Base-by-base conservation (phyloP, 2,329 filamentous ascomycete genomes). In the Sporothrix curviconia region DNA sequence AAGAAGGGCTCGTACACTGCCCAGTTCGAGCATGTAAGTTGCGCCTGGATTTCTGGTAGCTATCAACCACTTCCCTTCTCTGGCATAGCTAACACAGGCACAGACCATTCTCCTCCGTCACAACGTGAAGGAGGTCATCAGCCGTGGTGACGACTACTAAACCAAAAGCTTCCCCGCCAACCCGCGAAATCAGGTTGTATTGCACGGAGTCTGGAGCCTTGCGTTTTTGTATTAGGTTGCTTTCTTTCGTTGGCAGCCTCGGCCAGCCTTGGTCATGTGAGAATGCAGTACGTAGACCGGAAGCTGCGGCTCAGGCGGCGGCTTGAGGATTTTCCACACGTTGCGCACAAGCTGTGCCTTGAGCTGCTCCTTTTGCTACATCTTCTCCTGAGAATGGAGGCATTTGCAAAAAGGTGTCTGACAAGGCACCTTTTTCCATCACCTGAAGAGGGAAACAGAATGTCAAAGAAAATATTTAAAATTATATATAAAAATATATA, bases 1-100 rank as follows among this genome's bases (percentile, higher is more conserved):
- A 85, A 92, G 74, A 95, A 95, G 80, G 92, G 92, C 59, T 95
- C 89, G 25, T 96, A 95, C 72, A 95, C 91, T 25, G 92, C 92
- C 62, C 92, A 96, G 71, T 95, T 85, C 69, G 92, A 96, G 78
- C 92, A 96, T 76, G 91, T 95, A 75, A 81, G 88, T 82, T n/a
- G 2, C 14, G 28, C 7, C 2, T 5, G 3, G n/a, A n/a, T 11
- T 44, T 12, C 2, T 14, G 22, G n/a, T n/a, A n/a, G n/a, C n/a
- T n/a, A n/a, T n/a, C n/a, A n/a, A n/a, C n/a, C n/a, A n/a, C n/a
- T n/a, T 17, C 14, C 7, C 14, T 36, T 22, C 37, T n/a, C 8
- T 28, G 1, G 3, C 47, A 59, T 1, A 17, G 7, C 50, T 54
- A 53, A 63, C 66, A 53, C 5, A 14, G 28, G 28, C 28, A 32